Conservation (phyloP, 371 early-diverging fungal species). For the Mucor plumbeus region DNA sequence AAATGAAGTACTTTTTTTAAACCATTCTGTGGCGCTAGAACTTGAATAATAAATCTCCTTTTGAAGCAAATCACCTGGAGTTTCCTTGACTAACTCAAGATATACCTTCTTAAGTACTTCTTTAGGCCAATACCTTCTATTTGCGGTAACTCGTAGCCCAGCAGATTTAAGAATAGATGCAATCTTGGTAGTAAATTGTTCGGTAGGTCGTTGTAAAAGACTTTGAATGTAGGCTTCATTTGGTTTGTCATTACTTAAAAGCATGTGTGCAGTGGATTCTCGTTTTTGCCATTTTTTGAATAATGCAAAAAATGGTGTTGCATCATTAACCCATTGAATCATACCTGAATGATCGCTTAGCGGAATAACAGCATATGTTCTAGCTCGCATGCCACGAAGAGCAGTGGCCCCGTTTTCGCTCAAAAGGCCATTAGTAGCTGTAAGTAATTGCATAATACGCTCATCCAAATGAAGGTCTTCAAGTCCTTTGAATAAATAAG, state of each 20-base stretch:
- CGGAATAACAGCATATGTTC: slow-evolving; percentile 95
- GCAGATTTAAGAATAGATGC: slow-evolving; percentile 52
- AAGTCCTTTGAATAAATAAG: slow-evolving; percentile 85
- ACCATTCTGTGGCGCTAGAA: slow-evolving; percentile 71
- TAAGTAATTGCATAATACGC: slow-evolving; percentile 85
- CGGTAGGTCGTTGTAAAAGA: slow-evolving; percentile 38
- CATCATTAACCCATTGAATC: slow-evolving; percentile 96
- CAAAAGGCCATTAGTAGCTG: slow-evolving; percentile 75
- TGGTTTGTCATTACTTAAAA: slow-evolving; percentile 31
- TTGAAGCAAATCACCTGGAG: slow-evolving; percentile 71
- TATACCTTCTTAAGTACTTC: slow-evolving; percentile 65
- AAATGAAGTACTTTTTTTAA: slow-evolving; percentile 74
- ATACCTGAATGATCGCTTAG: slow-evolving; percentile 93
- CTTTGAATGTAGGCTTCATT: slow-evolving; percentile 31
- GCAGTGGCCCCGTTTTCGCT: slow-evolving; percentile 52
- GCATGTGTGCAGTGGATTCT: slow-evolving; percentile 50
- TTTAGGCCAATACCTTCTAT: slow-evolving; percentile 70
- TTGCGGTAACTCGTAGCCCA: slow-evolving; percentile 55
- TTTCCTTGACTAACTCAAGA: slow-evolving; percentile 63
- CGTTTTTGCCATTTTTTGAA: slow-evolving; percentile 64
- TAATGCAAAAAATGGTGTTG: slow-evolving; percentile 70
- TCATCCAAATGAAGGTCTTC: slow-evolving; percentile 96
- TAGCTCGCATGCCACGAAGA: slow-evolving; percentile 61
- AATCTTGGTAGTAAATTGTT: slow-evolving; percentile 50
- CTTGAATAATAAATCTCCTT: slow-evolving; percentile 63